These are phyloP conservation scores for Vaccinium darrowii DNA, from an alignment of 148 eudicot species.

Conservation along the genomic window DNA sequence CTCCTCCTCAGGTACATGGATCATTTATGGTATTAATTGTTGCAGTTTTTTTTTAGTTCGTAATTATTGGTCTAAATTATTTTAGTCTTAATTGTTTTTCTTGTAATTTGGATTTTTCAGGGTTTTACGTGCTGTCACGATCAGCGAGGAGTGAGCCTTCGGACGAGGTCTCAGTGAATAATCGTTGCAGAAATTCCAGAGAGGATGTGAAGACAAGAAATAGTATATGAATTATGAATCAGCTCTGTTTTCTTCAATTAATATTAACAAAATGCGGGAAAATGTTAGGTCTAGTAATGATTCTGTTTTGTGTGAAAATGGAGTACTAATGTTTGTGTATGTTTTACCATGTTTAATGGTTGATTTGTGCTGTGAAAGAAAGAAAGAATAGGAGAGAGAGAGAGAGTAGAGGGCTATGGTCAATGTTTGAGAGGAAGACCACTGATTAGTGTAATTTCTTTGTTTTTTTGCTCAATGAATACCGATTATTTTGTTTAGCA, in stretches of 20 bases:
- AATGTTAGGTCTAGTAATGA: neutral
- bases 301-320: neutral
- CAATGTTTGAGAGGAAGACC: too few species aligned
- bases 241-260: neutral
- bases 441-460: too few species aligned
- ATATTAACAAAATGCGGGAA: neutral
- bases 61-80: neutral
- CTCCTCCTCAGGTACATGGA: constrained; percentile 24
- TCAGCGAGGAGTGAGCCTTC: constrained; percentile 31
- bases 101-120: constrained; percentile 9
- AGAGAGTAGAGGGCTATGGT: too few species aligned
- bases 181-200: constrained; percentile 1
- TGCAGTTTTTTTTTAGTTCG: neutral
- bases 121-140: constrained; percentile 25
- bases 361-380: neutral
- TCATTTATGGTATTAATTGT: too few species aligned
- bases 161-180: constrained; percentile 13
- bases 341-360: neutral
- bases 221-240: constrained; percentile 27
- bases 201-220: constrained; percentile 32
- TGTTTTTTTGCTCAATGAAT: too few species aligned
- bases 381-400: neutral
- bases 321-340: neutral
- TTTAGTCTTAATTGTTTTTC: neutral
- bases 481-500: too few species aligned